phyloP scores from a whole-genome alignment of 805 yeast genomes.

The Komagataella ulmi region DNA sequence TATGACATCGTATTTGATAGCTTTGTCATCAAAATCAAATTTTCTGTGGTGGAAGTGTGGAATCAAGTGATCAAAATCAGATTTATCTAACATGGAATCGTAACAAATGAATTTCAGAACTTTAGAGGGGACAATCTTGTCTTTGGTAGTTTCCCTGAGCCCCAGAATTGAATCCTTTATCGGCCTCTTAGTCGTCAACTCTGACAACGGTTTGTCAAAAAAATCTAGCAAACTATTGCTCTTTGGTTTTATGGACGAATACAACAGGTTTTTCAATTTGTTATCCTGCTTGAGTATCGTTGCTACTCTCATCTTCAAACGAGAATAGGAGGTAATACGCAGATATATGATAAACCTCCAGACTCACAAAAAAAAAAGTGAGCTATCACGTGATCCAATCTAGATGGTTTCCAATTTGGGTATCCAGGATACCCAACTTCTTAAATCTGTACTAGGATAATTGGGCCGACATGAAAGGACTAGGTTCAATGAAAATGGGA shows the following conservation, averaged over 20 bases:
- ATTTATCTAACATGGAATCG: neutral
- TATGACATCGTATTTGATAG: neutral
- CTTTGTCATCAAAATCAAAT: neutral
- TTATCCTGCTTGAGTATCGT: neutral
- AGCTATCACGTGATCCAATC: neutral
- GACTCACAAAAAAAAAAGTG: neutral
- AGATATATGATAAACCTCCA: neutral
- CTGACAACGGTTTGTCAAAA: neutral
- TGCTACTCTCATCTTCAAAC: neutral
- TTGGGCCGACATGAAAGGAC: neutral
- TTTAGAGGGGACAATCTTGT: neutral
- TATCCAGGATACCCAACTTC: neutral
- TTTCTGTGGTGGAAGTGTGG: neutral
- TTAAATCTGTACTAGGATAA: neutral
- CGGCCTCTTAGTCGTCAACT: neutral
- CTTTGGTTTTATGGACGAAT: neutral
- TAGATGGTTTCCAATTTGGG: too few relatives aligned
- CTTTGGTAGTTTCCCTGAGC: neutral
- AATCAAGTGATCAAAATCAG: neutral
- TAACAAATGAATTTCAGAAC: neutral
- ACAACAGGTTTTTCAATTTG: neutral
- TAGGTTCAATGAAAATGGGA: neutral
- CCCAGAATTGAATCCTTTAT: neutral
- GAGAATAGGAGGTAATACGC: neutral
- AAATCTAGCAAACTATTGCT: neutral